These are phyloP conservation scores for Davidsoniella australis DNA, from an alignment of 2,329 filamentous ascomycete genomes.

Conservation along the genomic window DNA sequence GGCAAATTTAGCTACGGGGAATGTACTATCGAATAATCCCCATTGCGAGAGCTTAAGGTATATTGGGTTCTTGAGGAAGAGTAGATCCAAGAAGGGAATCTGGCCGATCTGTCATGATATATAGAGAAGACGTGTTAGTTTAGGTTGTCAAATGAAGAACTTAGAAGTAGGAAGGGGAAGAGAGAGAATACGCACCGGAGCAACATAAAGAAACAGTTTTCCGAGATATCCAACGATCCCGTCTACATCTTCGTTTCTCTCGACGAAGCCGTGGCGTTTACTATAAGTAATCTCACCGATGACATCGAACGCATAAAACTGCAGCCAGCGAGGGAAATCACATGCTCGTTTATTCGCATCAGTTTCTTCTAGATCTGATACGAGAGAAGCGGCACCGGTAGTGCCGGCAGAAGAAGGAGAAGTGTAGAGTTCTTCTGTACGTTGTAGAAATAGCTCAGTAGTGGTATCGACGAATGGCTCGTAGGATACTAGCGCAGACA, in stretches of 20 bases:
- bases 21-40: slow-evolving; percentile 50
- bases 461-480: slow-evolving; percentile 68
- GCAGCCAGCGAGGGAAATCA: slow-evolving; percentile 56
- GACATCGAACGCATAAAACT: slow-evolving; percentile 70
- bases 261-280: slow-evolving; percentile 58
- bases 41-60: slow-evolving; percentile 49
- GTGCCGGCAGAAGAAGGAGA: no score
- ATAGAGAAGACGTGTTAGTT: not conserved
- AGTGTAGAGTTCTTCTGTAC: slow-evolving; percentile 40
- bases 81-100: slow-evolving; percentile 51
- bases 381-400: no score
- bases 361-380: slow-evolving; percentile 15
- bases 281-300: slow-evolving; percentile 64
- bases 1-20: slow-evolving; percentile 58
- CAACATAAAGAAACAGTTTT: slow-evolving; percentile 52
- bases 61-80: slow-evolving; percentile 61
- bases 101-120: slow-evolving; percentile 41
- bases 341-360: slow-evolving; percentile 23
- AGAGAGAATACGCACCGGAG: slow-evolving; percentile 33
- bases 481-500: slow-evolving; percentile 61
- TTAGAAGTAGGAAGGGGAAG: not conserved
- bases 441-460: slow-evolving; percentile 50
- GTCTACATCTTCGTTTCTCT: slow-evolving; percentile 57
- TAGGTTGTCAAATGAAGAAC: not conserved
- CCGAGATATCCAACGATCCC: slow-evolving; percentile 51